Conservation (phyloP, 768 basidiomycete genomes). For the Leccinum subtestaceum region DNA sequence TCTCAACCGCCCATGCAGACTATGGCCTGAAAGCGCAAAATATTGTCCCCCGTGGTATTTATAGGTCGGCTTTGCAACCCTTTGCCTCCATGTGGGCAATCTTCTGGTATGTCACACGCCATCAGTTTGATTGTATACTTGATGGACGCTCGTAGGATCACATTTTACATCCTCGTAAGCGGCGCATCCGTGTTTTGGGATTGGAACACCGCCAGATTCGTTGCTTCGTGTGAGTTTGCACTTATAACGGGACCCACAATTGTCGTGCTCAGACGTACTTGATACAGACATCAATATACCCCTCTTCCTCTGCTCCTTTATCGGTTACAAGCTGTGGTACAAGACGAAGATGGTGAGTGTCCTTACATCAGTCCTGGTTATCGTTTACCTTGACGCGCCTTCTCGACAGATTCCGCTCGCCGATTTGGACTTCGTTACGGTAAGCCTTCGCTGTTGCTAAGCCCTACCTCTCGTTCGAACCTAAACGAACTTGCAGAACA, state of each 20-base stretch:
- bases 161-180: constrained; percentile 57
- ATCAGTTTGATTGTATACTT: constrained; percentile 9
- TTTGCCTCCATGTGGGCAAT: constrained; percentile 72
- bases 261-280: neutral
- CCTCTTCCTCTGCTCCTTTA: constrained; percentile 45
- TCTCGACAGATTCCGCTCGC: constrained; percentile 15
- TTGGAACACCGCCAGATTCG: constrained; percentile 53
- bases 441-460: constrained; percentile 26
- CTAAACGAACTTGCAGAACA: constrained; percentile 41
- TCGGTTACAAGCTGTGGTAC: constrained; percentile 40
- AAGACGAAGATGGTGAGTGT: constrained; percentile 20
- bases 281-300: constrained; percentile 37
- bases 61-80: constrained; percentile 60
- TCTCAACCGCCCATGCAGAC: constrained; percentile 2
- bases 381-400: neutral
- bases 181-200: constrained; percentile 61
- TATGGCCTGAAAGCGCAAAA: constrained; percentile 34
- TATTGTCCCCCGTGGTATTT: constrained; percentile 60
- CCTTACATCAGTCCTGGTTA: neutral
- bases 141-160: constrained; percentile 8
- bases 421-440: constrained; percentile 76
- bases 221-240: constrained; percentile 36
- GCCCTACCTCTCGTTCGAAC: neutral
- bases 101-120: constrained; percentile 51
- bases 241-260: neutral